Base-by-base conservation (phyloP, 495 filamentous ascomycete species). In the Bacidia rubella region DNA sequence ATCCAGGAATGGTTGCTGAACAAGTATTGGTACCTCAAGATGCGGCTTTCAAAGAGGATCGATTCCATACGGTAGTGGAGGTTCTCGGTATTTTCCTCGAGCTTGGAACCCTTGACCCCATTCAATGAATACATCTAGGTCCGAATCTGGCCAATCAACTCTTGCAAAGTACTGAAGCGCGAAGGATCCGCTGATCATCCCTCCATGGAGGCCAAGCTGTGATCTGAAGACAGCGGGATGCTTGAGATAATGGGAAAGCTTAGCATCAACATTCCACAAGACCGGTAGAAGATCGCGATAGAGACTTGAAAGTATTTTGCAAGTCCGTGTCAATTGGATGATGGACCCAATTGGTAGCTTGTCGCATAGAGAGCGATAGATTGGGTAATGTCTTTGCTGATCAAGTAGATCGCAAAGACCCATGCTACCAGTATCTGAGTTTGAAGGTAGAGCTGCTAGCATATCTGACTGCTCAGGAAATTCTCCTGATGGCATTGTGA, bases 251-350 rank as follows among this genome's bases (percentile, higher is more conserved):
- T 47, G 46, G 11, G 12, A 20, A 0, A 58, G 42, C 2, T 21
- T 38, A 21, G 51, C 12, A 19, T 58, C 26, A 4, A 58, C 43
- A 22, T 58, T 49, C 52, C 56, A 58, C 22, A 51, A 42, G 11
- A 38, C 17, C 5, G 52, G 44, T n/a, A 58, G 23, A 12, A 52
- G 29, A 41, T 47, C 38, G 3, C 23, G 20, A 46, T 58, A 55
- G 15, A 58, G 29, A 26, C 22, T 26, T 15, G 56, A 45, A 19
- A 45, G 24, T 3, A 42, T 20, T 43, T 49, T 55, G 24, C 56
- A 55, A 4, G 52, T 54, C 19, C 17, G 29, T 7, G 29, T 54
- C n/a, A 58, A 19, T 11, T 24, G 12, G 25, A 58, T 9, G 5
- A 58, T 46, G 15, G 46, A 45, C 11, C 35, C 45, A 26, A 51